Evolutionary conservation across 1,139 yeast species (phyloP), one percentile per base, ranked within the genome.

Genomic region (Yamadazyma pseudoaaseri): DNA sequence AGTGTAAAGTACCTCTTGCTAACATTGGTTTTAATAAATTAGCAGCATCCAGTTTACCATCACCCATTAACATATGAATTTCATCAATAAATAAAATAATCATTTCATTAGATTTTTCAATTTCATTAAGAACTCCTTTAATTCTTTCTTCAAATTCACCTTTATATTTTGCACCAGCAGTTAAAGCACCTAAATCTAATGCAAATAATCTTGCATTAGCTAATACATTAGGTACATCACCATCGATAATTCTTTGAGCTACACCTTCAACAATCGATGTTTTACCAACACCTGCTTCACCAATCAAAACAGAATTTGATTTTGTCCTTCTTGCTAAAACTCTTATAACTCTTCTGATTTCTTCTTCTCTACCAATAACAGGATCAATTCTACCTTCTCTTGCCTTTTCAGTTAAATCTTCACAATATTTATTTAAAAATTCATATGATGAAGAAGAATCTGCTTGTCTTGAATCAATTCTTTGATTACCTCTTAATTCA

Each of bases 231-330:
- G 98, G 98, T 12, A 94, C 96, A 62, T 92, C 99, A 39, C 86
- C 87, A 53, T 92, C 97, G 42, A 92, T 81, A 44, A 92, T 89
- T 65, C 98, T 77, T 64, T 92, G 97, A 11, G 98, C 97, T 38
- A 92, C 97, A 48, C 98, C 98, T 68, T 92, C 99, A 33, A 90
- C 96, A 51, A 92, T 90, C 14, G 96, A 86, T 24, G 98, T 94
- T 65, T 92, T 92, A 72, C 99, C 99, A 34, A 92, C 97, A 77
- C 99, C 99, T 21, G 98, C 96, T 54, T 92, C 97, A 72, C 99
- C 99, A 52, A 92, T 87, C 45, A 92, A 69, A 47, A 95, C 92
- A 10, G 98, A 96, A 55, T 94, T 94, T 3, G 97, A 89, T 64
- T 92, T 92, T 21, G 96, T 86, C 65, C 98, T 80, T 67, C 98